Evolutionary conservation across 1,284 basidiomycete species (phyloP), one percentile per base, ranked within the genome.

Genomic region (Baeospora myosura): DNA sequence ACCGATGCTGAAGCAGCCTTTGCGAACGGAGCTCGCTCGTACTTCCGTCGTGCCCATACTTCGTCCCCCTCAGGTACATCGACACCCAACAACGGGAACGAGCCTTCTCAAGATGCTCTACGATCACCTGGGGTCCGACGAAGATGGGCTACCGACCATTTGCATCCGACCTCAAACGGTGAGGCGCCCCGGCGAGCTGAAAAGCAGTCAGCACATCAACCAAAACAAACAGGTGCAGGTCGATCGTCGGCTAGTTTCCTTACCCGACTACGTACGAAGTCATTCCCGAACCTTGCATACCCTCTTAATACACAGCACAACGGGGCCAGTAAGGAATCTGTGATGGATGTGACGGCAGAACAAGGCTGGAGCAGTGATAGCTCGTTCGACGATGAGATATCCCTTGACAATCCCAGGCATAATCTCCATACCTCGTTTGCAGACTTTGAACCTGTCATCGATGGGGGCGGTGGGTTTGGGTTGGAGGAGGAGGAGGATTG

Each of bases 311-410:
- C n/a, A n/a, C n/a, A n/a, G n/a, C n/a, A n/a, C n/a, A 49, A 52
- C 31, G 49, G 49, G 6, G 51, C 50, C 17, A 54, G 51, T 36
- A 60, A 55, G 24, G 57, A 64, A 8, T 45, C 55, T 0, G 55
- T 56, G 36, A 50, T 52, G 7, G 63, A 62, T 22, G 49, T 46
- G 32, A 52, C 47, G 33, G 54, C 55, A 10, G 71, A 69, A 38
- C 58, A 63, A 25, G 51, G 60, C 3, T 82, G 77, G 75, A 80
- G 79, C 48, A 83, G 74, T 44, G 80, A 84, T 53, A 81, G 74
- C 49, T 83, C 81, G 3, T 78, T 76, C 4, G 76, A 72, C 24
- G 76, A 75, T 39, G 72, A 74, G 40, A 45, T 64, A 17, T 59
- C 60, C n/a, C n/a, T n/a, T n/a, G n/a, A n/a, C n/a, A n/a, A n/a